Evolutionary conservation across 2,329 filamentous ascomycete species (phyloP), one percentile per base, ranked within the genome.

Genomic region (Orbilia oligospora): DNA sequence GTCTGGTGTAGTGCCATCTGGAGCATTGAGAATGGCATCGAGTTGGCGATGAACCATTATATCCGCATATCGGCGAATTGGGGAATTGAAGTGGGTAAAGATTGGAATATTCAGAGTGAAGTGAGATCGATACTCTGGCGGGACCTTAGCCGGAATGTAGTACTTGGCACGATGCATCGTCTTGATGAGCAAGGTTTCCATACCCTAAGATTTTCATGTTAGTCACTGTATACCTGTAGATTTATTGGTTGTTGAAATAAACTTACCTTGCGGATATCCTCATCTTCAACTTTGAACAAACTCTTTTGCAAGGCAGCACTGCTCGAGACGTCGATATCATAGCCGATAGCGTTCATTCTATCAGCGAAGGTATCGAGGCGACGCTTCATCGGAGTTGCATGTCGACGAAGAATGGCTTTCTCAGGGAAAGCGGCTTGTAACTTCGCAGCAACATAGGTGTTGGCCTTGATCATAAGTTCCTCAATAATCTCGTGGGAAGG

Each of bases 11-110:
- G 87, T 90, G 84, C 96, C 97, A 83, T 97, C 94, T 58, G 93
- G 88, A 80, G 91, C 89, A 80, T 92, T 93, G 44, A 99, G 88
- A 64, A 93, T 90, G 76, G 92, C 89, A 83, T 98, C 94, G 27
- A 99, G 88, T 85, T 99, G 96, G 72, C 96, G 94, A 85, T 99
- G 96, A 38, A 97, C 96, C 82, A 98, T 88, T 79, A 99, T 91
- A 84, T 99, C 96, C 24, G 94, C 93, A 84, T 98, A 99, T 79
- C 96, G 93, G 69, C 96, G 92, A 20, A 93, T 97, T 0, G 96
- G 96, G 84, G 93, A 95, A 44, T 95, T 98, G 86, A 98, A 98
- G 85, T 99, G 96, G 82, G 96, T 98, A 87, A 97, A 99, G 12
- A 97, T 86, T 0, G 95, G 94, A 70, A 97, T 86, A 86, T 99